Conservation (phyloP, 352 stramenopile species). For the Phytophthora melonis region DNA sequence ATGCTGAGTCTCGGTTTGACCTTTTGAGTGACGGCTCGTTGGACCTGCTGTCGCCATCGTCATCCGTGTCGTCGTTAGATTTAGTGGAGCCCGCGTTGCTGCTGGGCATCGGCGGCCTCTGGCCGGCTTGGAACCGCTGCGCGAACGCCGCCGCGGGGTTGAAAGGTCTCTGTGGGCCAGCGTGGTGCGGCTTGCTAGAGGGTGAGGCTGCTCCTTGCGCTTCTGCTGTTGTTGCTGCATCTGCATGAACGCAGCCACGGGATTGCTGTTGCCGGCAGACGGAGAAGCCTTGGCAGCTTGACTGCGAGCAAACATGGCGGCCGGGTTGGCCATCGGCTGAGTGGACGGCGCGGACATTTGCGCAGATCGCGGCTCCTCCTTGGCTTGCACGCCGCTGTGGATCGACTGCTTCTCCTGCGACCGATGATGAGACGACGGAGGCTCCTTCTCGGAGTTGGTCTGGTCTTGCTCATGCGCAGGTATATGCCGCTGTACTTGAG, state of each 20-base stretch:
- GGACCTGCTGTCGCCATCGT: conserved; percentile 47
- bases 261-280: conserved; percentile 37
- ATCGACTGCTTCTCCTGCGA: conserved; percentile 29
- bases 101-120: conserved; percentile 53
- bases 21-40: conserved; percentile 76
- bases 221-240: conserved; percentile 60
- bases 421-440: conserved; percentile 20
- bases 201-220: conserved; percentile 23
- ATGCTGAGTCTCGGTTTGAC: conserved; percentile 81
- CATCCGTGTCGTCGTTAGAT: conserved; percentile 51
- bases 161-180: conserved; percentile 43
- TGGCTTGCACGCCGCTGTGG: conserved; percentile 13
- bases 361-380: conserved; percentile 22
- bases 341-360: conserved; percentile 16
- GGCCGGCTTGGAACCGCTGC: conserved; percentile 54
- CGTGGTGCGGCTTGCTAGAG: conserved; percentile 24
- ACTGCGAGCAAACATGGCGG: conserved; percentile 66
- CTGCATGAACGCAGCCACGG: conserved; percentile 65
- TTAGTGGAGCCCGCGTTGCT: conserved; percentile 40
- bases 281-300: conserved; percentile 42
- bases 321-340: conserved; percentile 52
- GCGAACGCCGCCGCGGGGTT: conserved; percentile 68
- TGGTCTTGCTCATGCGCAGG: conserved; percentile 41
- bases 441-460: conserved; percentile 39
- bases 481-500: conserved; percentile 17